Evolutionary conservation across 805 yeast species (phyloP).

Genomic region (Scheffersomyces amazonensis): DNA sequence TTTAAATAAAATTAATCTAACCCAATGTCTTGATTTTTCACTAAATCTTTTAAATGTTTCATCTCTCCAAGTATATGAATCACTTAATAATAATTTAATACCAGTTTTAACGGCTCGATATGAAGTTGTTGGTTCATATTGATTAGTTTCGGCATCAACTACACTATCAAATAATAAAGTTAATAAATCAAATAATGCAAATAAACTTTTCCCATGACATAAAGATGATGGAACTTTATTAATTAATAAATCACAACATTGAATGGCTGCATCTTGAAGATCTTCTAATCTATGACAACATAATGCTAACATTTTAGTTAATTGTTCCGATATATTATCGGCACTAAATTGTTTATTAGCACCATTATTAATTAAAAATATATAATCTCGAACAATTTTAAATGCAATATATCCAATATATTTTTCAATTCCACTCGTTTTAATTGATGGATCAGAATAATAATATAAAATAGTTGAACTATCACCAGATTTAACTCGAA

Average conservation of each 20-base stretch:
- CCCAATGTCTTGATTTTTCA: conserved; percentile 65
- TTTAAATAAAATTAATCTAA: conserved; percentile 50
- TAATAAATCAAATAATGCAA: conserved; percentile 76
- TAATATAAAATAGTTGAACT: conserved; percentile 76
- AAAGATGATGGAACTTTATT: conserved; percentile 70
- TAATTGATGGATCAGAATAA: conserved; percentile 77
- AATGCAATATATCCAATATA: conserved; percentile 65
- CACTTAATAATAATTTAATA: conserved; percentile 61
- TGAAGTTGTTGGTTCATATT: conserved; percentile 78
- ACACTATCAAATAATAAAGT: conserved; percentile 75
- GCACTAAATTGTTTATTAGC: conserved; percentile 56
- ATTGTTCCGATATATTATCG: conserved; percentile 58
- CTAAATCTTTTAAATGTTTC: conserved; percentile 61
- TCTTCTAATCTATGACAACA: conserved; percentile 77
- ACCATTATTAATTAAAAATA: conserved; percentile 49
- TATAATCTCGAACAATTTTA: conserved; percentile 55
- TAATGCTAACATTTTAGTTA: conserved; percentile 61
- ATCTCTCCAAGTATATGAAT: conserved; percentile 72
- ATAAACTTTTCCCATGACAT: conserved; percentile 71
- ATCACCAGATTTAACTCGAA: conserved; percentile 77
- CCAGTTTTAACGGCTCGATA: conserved; percentile 48
- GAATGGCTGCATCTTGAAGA: conserved; percentile 76
- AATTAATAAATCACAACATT: conserved; percentile 69
- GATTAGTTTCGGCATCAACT: conserved; percentile 78
- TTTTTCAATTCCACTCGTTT: conserved; percentile 63